Evolutionary conservation across 2,329 filamentous ascomycete genomes (phyloP), one percentile per base, ranked within the genome.

Genomic region (Trichoderma sp.): DNA sequence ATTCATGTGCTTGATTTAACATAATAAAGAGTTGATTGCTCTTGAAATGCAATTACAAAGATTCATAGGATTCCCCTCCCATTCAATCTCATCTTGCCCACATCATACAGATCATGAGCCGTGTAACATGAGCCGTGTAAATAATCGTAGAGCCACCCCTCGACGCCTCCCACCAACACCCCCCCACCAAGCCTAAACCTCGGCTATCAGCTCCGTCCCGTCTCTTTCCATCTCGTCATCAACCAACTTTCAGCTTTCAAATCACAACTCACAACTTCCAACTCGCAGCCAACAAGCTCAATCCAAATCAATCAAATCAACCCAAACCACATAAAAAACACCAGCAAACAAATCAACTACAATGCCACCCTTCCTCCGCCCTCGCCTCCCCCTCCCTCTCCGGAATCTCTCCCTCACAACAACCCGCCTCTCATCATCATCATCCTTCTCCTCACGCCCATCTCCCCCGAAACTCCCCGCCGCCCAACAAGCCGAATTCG

Each of bases 401-500:
- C 73, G 72, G 32, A 56, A 56, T 32, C 60, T 70, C 47, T 1
- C 4, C 57, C 26, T 60, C 61, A 53, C 73, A 71, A 69, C 71
- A 71, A 78, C 76, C 74, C 76, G 78, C 74, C 77, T 78, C 75
- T 81, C 83, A 76, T 80, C 81, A 72, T 75, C 83, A 74, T 80
- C 81, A 72, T 75, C 83, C 74, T 88, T 87, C 82, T 80, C 82
- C 70, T 78, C 84, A 21, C 85, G 85, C 14, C 93, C 95, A 28
- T 83, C 93, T 8, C 96, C 96, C 18, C 95, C 94, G 0, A 92
- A 94, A 63, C 93, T 98, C 12, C 94, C 95, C 7, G 90, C 94
- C 77, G 90, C 93, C 81, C 91, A 97, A 76, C 95, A 98, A 84
- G 93, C 94, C 80, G 89, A 97, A 75, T 97, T 96, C 81, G 95